Evolutionary conservation across 768 basidiomycete species (phyloP).

Genomic region (Tephrocybe sp.): DNA sequence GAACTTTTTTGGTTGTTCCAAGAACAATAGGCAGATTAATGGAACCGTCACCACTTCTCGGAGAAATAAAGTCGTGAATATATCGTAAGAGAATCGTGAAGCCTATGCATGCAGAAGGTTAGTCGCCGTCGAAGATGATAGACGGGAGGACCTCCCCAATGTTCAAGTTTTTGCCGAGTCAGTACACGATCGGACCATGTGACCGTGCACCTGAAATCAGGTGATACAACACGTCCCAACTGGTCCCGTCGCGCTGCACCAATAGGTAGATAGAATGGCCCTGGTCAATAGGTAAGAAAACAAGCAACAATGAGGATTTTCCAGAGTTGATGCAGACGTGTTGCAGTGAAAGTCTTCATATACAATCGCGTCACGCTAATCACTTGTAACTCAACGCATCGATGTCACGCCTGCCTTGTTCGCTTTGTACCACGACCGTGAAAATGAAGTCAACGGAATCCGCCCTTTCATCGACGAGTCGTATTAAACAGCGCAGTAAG

Average conservation of each 20-base stretch:
- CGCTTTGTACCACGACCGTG: neutral
- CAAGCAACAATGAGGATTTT: neutral
- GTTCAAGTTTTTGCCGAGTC: constrained; percentile 1
- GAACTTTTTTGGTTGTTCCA: neutral
- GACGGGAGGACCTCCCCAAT: neutral
- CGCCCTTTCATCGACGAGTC: neutral
- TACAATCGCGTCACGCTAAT: too few relatives aligned
- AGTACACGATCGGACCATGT: constrained; percentile 11
- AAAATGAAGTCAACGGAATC: neutral
- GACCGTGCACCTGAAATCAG: neutral
- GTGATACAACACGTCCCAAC: neutral
- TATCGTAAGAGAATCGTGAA: neutral
- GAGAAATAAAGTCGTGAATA: neutral
- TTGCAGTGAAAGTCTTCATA: too few relatives aligned
- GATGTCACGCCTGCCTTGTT: neutral
- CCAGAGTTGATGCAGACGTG: neutral
- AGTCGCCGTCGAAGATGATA: neutral
- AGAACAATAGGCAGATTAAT: neutral
- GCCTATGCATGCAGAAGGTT: too few relatives aligned
- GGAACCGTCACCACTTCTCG: neutral
- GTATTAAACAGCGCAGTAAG: neutral
- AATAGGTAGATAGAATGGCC: neutral
- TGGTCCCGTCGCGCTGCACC: neutral
- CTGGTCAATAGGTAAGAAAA: neutral
- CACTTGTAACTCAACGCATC: too few relatives aligned